These are phyloP conservation scores for Claviceps paspali DNA, from an alignment of 2,329 filamentous ascomycete species.

Conservation along the genomic window DNA sequence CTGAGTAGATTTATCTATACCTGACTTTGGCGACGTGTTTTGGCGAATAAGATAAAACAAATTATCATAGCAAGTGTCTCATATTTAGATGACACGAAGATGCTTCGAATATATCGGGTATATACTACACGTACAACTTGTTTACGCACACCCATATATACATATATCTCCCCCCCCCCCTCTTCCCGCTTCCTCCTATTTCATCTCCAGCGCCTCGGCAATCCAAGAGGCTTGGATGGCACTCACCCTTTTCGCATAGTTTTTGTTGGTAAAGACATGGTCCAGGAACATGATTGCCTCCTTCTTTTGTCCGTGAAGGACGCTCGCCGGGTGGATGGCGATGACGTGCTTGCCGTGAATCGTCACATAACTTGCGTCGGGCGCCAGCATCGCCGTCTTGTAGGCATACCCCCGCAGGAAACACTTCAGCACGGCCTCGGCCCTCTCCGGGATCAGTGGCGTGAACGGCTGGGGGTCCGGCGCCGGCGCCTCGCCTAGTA, in stretches of 20 bases:
- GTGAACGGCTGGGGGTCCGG: constrained; percentile 41
- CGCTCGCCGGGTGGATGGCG: constrained; percentile 47
- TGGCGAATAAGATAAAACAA: too few species aligned
- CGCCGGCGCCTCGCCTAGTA: constrained; percentile 30
- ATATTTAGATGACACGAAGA: too few species aligned
- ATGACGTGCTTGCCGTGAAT: constrained; percentile 44
- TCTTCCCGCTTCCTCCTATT: neutral
- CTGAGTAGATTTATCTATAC: too few species aligned
- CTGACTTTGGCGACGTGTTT: too few species aligned
- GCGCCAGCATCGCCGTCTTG: constrained; percentile 44
- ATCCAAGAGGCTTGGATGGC: constrained; percentile 46
- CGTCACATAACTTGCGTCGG: constrained; percentile 46
- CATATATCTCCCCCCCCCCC: neutral
- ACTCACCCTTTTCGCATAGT: constrained; percentile 52
- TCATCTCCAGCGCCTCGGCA: constrained; percentile 27
- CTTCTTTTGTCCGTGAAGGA: constrained; percentile 45
- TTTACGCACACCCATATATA: too few species aligned
- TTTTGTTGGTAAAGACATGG: constrained; percentile 50
- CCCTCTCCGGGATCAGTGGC: constrained; percentile 37
- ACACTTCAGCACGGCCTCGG: constrained; percentile 39
- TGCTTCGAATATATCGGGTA: too few species aligned
- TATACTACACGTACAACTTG: too few species aligned
- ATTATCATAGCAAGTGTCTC: too few species aligned
- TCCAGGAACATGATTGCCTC: constrained; percentile 56
- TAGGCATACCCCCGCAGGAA: constrained; percentile 47